Base-by-base conservation (phyloP, 139 green algal species). In the Desmodesmus armatus region DNA sequence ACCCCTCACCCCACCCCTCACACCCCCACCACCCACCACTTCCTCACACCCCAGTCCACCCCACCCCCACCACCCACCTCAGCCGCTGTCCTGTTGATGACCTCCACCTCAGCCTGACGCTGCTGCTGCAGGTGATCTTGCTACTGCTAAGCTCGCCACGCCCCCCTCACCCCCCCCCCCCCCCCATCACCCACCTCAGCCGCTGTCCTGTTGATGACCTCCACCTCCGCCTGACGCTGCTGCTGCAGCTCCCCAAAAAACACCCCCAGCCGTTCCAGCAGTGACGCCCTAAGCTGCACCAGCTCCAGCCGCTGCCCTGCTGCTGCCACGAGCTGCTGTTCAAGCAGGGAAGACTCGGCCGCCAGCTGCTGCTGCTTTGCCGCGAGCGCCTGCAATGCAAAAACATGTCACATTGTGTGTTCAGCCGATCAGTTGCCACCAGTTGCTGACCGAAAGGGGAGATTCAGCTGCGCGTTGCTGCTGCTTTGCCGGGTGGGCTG, bases 71-170 rank as follows among this genome's bases (percentile, higher is more conserved):
- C 4, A 1, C 60, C 66, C 58, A 80, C 84, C 33, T 65, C 43
- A 13, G 80, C 74, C 31, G 85, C 88, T 44, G 88, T 85, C 25
- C 39, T 53, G 2, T 85, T 53, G n/a, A 70, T 66, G 7, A 25
- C 33, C 0, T 27, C 78, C 21, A 78, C 81, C 19, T 85, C 80
- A 5, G 6, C 39, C n/a, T 83, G 66, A 5, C 80, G 66, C 67
- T 79, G 66, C 80, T 63, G 33, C 35, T 55, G 29, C 31, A 86
- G 41, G 19, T 63, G n/a, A n/a, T n/a, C n/a, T n/a, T n/a, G n/a
- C n/a, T n/a, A n/a, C n/a, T n/a, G n/a, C n/a, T n/a, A n/a, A n/a
- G n/a, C n/a, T n/a, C n/a, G n/a, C n/a, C n/a, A n/a, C n/a, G n/a
- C n/a, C n/a, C n/a, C n/a, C n/a, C n/a, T n/a, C n/a, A n/a, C n/a